Evolutionary conservation across 139 green algal species (phyloP).

Genomic region (Chlorella sp.): DNA sequence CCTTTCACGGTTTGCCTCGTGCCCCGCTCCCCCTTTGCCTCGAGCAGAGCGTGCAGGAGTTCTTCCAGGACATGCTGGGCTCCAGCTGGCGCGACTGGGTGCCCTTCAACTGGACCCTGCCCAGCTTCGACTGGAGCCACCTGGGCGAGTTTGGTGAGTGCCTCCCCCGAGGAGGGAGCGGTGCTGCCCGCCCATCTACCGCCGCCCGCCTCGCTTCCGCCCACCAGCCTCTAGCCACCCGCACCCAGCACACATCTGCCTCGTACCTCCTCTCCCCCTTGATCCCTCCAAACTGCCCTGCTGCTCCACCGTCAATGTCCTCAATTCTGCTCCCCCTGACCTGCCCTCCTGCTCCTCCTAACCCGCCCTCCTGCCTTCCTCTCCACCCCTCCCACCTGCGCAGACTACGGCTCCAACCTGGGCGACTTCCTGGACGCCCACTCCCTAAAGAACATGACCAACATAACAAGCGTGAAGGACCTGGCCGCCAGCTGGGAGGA

Average conservation of each 20-base stretch:
- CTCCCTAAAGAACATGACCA: slow-evolving; percentile 3
- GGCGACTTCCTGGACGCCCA: slow-evolving; percentile 12
- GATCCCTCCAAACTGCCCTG: not conserved
- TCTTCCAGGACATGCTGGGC: slow-evolving; percentile 7
- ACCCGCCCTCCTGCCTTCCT: not conserved
- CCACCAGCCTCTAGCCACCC: too few species aligned
- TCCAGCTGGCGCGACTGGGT: not conserved
- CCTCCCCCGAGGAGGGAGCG: not conserved
- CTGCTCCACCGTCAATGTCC: not conserved
- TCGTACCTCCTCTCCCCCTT: not conserved
- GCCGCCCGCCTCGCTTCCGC: too few species aligned
- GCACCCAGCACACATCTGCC: too few species aligned
- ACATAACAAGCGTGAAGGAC: not conserved
- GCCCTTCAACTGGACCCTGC: slow-evolving; percentile 12
- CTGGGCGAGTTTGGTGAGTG: slow-evolving; percentile 29
- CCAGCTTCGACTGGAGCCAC: slow-evolving; percentile 22
- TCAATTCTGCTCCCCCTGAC: not conserved
- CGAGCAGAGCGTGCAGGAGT: slow-evolving; percentile 2
- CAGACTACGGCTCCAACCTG: slow-evolving; percentile 19
- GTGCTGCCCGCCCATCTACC: not conserved
- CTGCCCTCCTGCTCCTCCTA: not conserved
- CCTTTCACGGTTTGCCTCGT: not conserved
- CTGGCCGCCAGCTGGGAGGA: not conserved
- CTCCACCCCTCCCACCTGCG: not conserved
- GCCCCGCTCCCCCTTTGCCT: not conserved